A percentile compares a stretch with the other conserved stretches of the same genome.
These are phyloP conservation scores for Sugiyamaella chiloensis DNA, from an alignment of 805 yeast species.

Conservation along the genomic window DNA sequence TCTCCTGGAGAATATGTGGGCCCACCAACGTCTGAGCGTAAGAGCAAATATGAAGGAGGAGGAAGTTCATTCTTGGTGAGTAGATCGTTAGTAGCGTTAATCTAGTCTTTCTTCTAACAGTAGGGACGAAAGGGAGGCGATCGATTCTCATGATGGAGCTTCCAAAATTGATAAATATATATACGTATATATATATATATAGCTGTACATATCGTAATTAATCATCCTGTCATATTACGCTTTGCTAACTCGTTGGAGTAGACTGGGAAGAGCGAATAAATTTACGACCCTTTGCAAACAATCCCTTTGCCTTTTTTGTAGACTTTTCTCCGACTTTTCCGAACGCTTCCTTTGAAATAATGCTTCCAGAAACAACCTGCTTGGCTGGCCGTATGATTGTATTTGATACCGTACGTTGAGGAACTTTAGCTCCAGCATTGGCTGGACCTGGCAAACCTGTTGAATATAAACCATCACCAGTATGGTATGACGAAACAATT, in stretches of 20 bases:
- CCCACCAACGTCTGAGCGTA: conserved; percentile 28
- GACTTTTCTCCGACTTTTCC: conserved; percentile 35
- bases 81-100: no score
- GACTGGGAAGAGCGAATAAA: conserved; percentile 22
- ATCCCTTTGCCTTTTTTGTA: conserved; percentile 30
- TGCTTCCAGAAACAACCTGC: conserved; percentile 15
- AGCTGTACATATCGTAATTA: no score
- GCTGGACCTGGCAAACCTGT: conserved; percentile 32
- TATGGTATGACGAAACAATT: conserved; percentile 14
- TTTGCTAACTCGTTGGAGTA: no score
- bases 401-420: conserved; percentile 22
- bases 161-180: no score
- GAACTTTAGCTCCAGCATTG: conserved; percentile 18
- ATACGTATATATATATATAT: background rate
- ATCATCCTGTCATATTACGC: background rate
- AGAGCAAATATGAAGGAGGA: conserved; percentile 37
- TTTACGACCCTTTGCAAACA: conserved; percentile 34
- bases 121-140: conserved; percentile 26
- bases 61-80: conserved; percentile 34
- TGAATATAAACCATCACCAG: conserved; percentile 22
- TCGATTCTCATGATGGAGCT: conserved; percentile 13
- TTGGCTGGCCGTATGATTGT: conserved; percentile 27
- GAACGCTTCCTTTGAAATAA: conserved; percentile 18
- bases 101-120: no score
- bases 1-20: conserved; percentile 36